Percentiles rank a stretch among this genome's conserved stretches.
Evolutionary conservation across 805 yeast genomes (phyloP).

Genomic region (Candida nonsorbophila): DNA sequence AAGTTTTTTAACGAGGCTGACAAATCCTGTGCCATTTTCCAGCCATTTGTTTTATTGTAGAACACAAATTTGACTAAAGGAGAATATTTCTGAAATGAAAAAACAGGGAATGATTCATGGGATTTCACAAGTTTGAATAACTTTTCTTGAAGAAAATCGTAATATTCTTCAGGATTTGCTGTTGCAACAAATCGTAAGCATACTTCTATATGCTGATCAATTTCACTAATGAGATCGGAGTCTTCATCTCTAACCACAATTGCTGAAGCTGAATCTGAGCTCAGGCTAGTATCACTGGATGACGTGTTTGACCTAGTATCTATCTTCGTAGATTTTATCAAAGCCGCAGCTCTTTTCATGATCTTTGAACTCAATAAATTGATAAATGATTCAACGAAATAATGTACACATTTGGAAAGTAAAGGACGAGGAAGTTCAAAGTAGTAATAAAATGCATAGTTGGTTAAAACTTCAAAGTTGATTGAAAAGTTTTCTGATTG

Average conservation of each 20-base stretch:
- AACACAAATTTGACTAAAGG: conserved; percentile 29
- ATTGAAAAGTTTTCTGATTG: conserved; percentile 4
- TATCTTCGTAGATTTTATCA: conserved; percentile 14
- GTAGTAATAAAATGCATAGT: conserved; percentile 22
- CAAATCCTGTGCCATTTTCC: conserved; percentile 15
- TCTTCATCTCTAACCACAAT: background rate
- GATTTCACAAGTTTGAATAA: conserved; percentile 17
- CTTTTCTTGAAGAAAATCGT: conserved; percentile 17
- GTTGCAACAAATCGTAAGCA: conserved; percentile 30
- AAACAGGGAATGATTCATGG: conserved; percentile 21
- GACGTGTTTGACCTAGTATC: conserved; percentile 3
- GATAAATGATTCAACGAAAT: conserved; percentile 23
- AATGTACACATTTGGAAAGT: conserved; percentile 10
- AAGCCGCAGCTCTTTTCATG: conserved; percentile 20
- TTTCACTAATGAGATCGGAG: conserved; percentile 14
- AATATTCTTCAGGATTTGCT: conserved; percentile 29
- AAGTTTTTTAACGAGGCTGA: conserved; percentile 20
- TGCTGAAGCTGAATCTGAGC: background rate
- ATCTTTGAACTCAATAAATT: conserved; percentile 24
- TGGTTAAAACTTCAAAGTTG: conserved; percentile 10
- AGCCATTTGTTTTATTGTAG: conserved; percentile 19
- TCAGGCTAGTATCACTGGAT: background rate
- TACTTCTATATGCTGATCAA: conserved; percentile 27
- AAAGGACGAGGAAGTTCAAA: conserved; percentile 24
- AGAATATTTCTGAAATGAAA: conserved; percentile 21